Evolutionary conservation across 805 yeast genomes (phyloP), one percentile per base, ranked within the genome.

Genomic region (Helenozyma baotianmanensis): DNA sequence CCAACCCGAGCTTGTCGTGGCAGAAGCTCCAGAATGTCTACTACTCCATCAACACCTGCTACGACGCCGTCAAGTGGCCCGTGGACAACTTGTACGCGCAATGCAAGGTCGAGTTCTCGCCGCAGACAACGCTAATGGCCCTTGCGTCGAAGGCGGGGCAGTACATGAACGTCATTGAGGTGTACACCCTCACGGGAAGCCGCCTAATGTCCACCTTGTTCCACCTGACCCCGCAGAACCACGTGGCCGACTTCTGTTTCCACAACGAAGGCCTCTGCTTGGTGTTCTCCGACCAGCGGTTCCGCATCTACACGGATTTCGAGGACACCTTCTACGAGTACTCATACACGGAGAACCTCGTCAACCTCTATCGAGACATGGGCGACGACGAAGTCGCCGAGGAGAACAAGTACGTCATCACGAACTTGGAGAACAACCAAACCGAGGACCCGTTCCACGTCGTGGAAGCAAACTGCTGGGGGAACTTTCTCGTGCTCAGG

Each of bases 21-120:
- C 95, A 87, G 54, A 72, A 80, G 42, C 68, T 88, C 13, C 78
- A 76, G 33, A 76, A 78, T 54, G 81, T 76, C 8, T 85, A 74
- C 53, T 88, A 86, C 45, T 64, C 82, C 35, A 67, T 71, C 12
- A 57, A 80, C 34, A 70, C 75, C 13, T 79, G 83, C 35, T 80
- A 74, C 48, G 69, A 64, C 4, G 33, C 62, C 1, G 51, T 77
- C 46, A 58, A 68, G 33, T 78, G 83, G 83, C 56, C 67, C 12
- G 50, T 62, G 12, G 61, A 63, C 12, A 60, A 61, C 31, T 43
- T 64, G 9, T 45, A 52, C 32, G 31, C 51, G 11, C 68, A 74
- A 34, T 69, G 62, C 42, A 48, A 57, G 9, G 74, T 78, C 4
- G 62, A 71, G 4, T 54, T 76, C 11, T 77, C 82, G 0, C 61